A percentile compares a stretch with the other conserved stretches of the same genome.
phyloP scores from a whole-genome alignment of 768 basidiomycete genomes.

The Leccinum pellstonianum region DNA sequence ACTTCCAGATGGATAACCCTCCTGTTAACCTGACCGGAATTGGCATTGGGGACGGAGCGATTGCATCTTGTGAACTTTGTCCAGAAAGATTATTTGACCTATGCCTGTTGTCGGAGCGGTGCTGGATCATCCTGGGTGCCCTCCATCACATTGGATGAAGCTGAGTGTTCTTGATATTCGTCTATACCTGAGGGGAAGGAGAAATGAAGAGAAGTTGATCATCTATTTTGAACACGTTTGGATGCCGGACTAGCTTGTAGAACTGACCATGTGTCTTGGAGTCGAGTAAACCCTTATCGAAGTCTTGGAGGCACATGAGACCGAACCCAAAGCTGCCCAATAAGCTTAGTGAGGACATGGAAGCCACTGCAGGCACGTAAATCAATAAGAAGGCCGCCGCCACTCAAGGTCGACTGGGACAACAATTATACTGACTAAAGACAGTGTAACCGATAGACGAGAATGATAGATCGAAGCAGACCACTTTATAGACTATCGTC shows the following conservation, averaged over 20 bases:
- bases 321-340: slow-evolving; percentile 40
- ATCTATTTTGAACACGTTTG: slow-evolving; percentile 33
- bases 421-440: slow-evolving; percentile 59
- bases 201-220: slow-evolving; percentile 29
- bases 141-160: slow-evolving; percentile 37
- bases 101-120: slow-evolving; percentile 64
- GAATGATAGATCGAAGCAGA: slow-evolving; percentile 65
- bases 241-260: slow-evolving; percentile 32
- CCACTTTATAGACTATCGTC: slow-evolving; percentile 71
- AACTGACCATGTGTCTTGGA: slow-evolving; percentile 77
- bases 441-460: slow-evolving; percentile 75
- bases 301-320: slow-evolving; percentile 76
- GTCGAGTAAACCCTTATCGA: slow-evolving; percentile 71
- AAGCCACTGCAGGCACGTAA: slow-evolving; percentile 49
- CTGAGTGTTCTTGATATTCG: slow-evolving; percentile 44
- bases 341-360: slow-evolving; percentile 58
- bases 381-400: not conserved
- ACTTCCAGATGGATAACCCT: no score
- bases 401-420: not conserved
- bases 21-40: no score
- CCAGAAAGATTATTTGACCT: slow-evolving; percentile 20
- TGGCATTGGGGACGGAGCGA: no score
- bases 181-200: slow-evolving; percentile 43
- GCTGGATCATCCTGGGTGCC: slow-evolving; percentile 43
- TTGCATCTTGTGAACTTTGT: no score